Percentiles rank a stretch among this genome's conserved stretches.
phyloP scores from a whole-genome alignment of 192 early-diverging fungal species.

The Linnemannia schmuckeri region DNA sequence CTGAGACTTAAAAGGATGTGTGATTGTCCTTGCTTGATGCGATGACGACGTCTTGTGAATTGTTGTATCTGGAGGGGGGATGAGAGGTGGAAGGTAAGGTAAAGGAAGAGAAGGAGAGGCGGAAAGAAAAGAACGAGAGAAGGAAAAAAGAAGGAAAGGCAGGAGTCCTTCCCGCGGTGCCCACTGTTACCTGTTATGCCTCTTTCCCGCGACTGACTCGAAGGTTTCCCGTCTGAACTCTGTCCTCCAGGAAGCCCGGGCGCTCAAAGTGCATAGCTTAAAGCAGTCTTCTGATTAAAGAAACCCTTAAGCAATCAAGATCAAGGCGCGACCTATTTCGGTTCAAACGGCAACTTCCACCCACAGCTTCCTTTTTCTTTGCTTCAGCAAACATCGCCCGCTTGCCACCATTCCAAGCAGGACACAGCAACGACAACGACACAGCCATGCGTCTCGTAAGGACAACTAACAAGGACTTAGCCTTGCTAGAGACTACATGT shows the following conservation, averaged over 20 bases:
- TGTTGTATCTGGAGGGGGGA: not conserved
- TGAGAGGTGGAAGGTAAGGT: not conserved
- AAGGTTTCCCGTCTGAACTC: too few relatives aligned
- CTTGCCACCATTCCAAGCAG: not conserved
- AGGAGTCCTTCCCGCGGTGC: too few relatives aligned
- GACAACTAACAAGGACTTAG: not conserved
- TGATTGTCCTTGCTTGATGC: too few relatives aligned
- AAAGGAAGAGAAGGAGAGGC: constrained; percentile 2
- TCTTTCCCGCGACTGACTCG: too few relatives aligned
- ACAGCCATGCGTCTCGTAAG: constrained; percentile 11
- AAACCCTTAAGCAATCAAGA: not conserved
- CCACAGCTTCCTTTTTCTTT: not conserved
- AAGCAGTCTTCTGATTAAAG: not conserved
- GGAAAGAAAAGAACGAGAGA: not conserved
- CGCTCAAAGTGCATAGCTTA: not conserved
- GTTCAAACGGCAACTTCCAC: not conserved
- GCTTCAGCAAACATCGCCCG: not conserved
- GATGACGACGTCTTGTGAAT: not conserved
- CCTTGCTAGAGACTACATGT: not conserved
- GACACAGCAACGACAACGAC: not conserved
- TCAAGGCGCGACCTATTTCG: not conserved
- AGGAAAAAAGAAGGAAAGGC: too few relatives aligned
- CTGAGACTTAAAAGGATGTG: not conserved
- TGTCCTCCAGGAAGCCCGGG: too few relatives aligned
- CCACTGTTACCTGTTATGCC: too few relatives aligned